Base-by-base conservation (phyloP, 257 asterid species). In the Penstemon barbatus region DNA sequence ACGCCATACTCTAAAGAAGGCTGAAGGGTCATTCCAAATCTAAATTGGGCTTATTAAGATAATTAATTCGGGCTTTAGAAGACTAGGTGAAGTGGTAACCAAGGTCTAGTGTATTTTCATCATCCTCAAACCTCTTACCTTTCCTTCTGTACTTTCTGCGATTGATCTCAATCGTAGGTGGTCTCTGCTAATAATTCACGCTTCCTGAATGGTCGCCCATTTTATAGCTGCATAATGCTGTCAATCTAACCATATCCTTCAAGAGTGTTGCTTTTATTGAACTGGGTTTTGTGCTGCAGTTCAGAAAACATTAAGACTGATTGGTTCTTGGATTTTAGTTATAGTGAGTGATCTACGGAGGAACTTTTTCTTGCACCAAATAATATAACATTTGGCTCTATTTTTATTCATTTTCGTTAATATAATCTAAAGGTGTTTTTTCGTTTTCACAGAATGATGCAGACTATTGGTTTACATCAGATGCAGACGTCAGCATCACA, bases 381-480 rank as follows among this genome's bases (percentile, higher is more conserved):
- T 7, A 46, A 46, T 46, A 46, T 1, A 46, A 46, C 52, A 46
- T 4, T 46, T 46, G 52, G 8, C 12, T 46, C n/a, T n/a, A 46
- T 46, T 46, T 46, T 46, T 10, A n/a, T 8, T 3, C 68, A 50
- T 41, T 66, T 15, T 61, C 13, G 40, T 65, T 65, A 40, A 19
- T 53, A 72, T 66, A 56, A 50, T 65, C 81, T 66, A 49, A 78
- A 39, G 55, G 49, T 74, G 36, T 36, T 57, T 62, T 61, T 45
- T 9, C 13, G 18, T 41, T 59, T 71, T 82, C 73, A 72, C 92
- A 94, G 99, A 81, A 85, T 19, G 95, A 84, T 51, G 78, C 92
- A 50, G 99, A 93, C 87, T 93, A 93, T 74, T 93, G 96, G 97
- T 89, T 93, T 74, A 69, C 81, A 66, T 88, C 98, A 56, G 96